Evolutionary conservation across 2,329 filamentous ascomycete species (phyloP).

Genomic region (Verticillium alfalfae): DNA sequence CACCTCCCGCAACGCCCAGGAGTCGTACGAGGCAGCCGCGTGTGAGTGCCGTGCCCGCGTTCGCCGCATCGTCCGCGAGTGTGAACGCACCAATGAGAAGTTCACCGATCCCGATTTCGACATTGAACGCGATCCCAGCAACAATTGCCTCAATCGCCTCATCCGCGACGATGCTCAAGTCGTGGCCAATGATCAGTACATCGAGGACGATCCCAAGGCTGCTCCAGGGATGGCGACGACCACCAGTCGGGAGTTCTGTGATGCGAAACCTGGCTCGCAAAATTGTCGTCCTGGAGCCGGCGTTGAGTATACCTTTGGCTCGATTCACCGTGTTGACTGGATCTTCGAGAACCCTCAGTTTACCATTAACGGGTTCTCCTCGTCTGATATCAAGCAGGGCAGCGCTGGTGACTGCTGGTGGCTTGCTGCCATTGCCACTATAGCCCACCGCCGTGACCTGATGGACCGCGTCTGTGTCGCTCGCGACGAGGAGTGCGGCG

Average conservation of each 20-base stretch:
- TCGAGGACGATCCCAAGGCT: neutral
- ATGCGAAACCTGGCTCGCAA: neutral
- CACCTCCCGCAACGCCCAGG: conserved; percentile 39
- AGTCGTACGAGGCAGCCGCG: conserved; percentile 35
- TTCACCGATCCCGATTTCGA: conserved; percentile 39
- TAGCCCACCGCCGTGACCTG: conserved; percentile 59
- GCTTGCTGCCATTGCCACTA: conserved; percentile 62
- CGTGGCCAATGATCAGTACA: neutral
- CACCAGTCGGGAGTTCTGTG: neutral
- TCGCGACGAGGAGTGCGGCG: conserved; percentile 60
- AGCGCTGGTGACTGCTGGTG: conserved; percentile 67
- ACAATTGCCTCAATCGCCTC: conserved; percentile 30
- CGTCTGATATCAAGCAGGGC: conserved; percentile 36
- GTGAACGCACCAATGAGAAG: conserved; percentile 37
- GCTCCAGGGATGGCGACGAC: neutral
- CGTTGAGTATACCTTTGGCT: conserved; percentile 22
- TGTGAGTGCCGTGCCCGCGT: conserved; percentile 32
- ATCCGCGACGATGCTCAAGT: conserved; percentile 7
- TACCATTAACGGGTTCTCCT: conserved; percentile 30
- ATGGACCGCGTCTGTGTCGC: conserved; percentile 64
- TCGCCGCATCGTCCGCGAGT: conserved; percentile 31
- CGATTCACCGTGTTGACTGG: conserved; percentile 36
- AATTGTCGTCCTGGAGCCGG: neutral
- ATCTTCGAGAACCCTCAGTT: conserved; percentile 35
- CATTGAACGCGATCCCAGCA: conserved; percentile 28